Conservation (phyloP, 495 filamentous ascomycete species). For the Chaetomium fimeti region DNA sequence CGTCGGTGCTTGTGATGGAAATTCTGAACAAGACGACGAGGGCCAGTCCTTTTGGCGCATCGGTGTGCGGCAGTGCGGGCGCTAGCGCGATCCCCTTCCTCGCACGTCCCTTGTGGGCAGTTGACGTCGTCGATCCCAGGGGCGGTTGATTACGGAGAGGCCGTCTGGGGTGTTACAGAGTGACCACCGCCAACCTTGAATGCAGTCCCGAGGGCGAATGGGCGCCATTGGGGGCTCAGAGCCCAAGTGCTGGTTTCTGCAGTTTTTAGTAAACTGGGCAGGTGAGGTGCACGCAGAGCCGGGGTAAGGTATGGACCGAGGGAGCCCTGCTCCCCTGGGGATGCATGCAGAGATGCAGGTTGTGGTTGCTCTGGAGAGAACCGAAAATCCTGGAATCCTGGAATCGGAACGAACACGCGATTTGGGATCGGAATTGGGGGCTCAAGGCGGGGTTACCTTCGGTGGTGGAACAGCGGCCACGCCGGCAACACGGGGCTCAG, state of each 20-base stretch:
- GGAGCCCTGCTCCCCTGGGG: too few species aligned
- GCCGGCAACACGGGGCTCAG: neutral
- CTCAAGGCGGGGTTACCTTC: neutral
- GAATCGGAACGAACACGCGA: conserved; percentile 15
- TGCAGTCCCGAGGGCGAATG: neutral
- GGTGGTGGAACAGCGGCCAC: conserved; percentile 1
- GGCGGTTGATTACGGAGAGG: neutral
- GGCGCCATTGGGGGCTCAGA: neutral
- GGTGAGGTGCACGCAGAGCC: too few species aligned
- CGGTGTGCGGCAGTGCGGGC: conserved; percentile 13
- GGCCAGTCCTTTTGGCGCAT: neutral
- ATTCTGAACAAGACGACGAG: conserved; percentile 19
- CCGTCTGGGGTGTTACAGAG: conserved; percentile 1
- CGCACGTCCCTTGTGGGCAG: neutral
- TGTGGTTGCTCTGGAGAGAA: neutral
- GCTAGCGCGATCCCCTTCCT: neutral
- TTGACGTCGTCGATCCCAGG: conserved; percentile 19
- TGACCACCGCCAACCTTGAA: neutral
- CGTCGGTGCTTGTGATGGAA: conserved; percentile 19
- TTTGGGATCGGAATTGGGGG: conserved; percentile 7
- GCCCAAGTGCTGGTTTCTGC: neutral
- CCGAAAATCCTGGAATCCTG: too few species aligned
- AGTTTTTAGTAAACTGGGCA: too few species aligned
- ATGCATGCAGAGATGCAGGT: neutral
- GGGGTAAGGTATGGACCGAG: too few species aligned